Conservation (phyloP, 177 flowering plant species). For the Tripterygium wilfordii region DNA sequence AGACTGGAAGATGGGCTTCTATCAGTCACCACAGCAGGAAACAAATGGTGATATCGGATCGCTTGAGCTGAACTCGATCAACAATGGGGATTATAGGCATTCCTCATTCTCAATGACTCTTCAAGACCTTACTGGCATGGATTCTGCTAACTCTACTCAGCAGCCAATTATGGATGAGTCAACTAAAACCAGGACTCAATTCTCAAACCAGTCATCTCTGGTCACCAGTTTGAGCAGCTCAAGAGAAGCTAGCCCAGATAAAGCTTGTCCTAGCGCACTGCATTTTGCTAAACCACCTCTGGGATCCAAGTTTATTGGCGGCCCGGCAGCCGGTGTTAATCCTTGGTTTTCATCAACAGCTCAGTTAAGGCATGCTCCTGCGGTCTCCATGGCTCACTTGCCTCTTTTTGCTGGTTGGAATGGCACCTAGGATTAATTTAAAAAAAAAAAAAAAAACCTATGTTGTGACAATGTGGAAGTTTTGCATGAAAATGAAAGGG, state of each 20-base stretch:
- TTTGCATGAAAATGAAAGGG: conserved; percentile 19
- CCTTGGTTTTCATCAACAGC: conserved; percentile 56
- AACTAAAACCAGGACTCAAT: conserved; percentile 25
- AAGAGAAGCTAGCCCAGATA: conserved; percentile 75
- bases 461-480: conserved; percentile 1
- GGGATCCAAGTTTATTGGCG: conserved; percentile 26
- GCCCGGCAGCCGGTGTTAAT: conserved; percentile 15
- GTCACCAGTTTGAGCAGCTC: conserved; percentile 76
- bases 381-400: conserved; percentile 62
- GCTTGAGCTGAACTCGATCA: conserved; percentile 28
- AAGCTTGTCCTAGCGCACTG: conserved; percentile 30
- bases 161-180: conserved; percentile 28
- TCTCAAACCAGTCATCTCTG: conserved; percentile 59
- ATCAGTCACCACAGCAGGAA: conserved; percentile 25
- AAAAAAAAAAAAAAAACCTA: no score
- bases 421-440: no score
- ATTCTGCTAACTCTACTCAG: conserved; percentile 17
- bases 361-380: conserved; percentile 50
- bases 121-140: conserved; percentile 46
- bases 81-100: conserved; percentile 17
- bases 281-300: conserved; percentile 37
- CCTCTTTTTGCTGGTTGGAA: conserved; percentile 88
- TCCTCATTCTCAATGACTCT: conserved; percentile 35
- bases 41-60: conserved; percentile 15
- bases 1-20: conserved; percentile 53